Evolutionary conservation across 2,329 filamentous ascomycete species (phyloP), one percentile per base, ranked within the genome.

Genomic region (Talaromyces sp.): DNA sequence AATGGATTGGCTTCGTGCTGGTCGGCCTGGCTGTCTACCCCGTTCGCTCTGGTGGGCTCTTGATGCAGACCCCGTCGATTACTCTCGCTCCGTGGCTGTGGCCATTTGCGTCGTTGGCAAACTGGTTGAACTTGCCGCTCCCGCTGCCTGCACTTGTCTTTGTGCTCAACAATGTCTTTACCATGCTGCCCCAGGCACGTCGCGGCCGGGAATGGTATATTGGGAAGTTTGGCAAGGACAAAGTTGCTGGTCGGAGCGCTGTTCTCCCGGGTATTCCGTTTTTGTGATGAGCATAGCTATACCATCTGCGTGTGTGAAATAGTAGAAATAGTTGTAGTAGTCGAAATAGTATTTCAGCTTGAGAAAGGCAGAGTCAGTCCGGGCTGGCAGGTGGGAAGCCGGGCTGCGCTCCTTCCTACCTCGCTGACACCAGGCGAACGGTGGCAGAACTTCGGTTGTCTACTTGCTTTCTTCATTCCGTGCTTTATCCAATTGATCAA

Each of bases 1-100:
- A 99, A 81, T 99, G 95, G 95, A 75, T 84, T 3, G 95, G 95
- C 0, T 99, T 92, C 74, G 92, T 88, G 80, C 84, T 96, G 29
- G 70, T 76, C 11, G 78, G 75, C 10, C 72, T 72, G 0, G 67
- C 73, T 0, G 70, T 78, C 14, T 71, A 69, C 9, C 69, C 73
- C 51, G 64, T 55, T 62, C 53, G 52, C 8, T 32, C 21, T 1
- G 27, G 21, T 31, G 35, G 26, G 1, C 56, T 43, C 53, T 58
- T 58, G 51, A 49, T 56, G 8, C 17, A 54, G 11, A 61, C 65
- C 5, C 66, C 69, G 10, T 62, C 67, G 4, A 60, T 77, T 21
- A 67, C 38, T 1, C 68, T 74, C 4, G 74, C 71, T 0, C 72
- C 75, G 21, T 78, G 75, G 71, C 64, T 77, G 26, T 19, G 67